Evolutionary conservation across 805 yeast genomes (phyloP).

Genomic region (Starmerella floricola): DNA sequence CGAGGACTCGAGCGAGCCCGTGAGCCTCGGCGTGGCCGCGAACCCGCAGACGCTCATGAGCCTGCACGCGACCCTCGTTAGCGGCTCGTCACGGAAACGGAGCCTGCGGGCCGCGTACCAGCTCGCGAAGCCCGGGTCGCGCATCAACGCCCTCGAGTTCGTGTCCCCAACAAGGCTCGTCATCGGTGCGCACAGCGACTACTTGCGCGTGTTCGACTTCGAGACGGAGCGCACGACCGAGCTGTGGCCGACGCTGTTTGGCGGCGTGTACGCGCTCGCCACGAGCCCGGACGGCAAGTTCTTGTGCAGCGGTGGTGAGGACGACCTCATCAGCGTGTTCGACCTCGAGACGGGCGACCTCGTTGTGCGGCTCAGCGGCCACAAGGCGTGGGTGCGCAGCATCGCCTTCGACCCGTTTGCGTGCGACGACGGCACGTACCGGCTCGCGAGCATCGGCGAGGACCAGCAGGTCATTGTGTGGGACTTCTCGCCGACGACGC

Average conservation of each 20-base stretch:
- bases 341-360: conserved; percentile 27
- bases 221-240: conserved; percentile 37
- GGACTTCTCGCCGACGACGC: conserved; percentile 41
- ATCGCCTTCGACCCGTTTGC: conserved; percentile 36
- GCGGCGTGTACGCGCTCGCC: conserved; percentile 43
- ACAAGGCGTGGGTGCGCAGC: conserved; percentile 40
- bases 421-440: conserved; percentile 28
- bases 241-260: conserved; percentile 51
- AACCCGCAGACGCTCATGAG: neutral
- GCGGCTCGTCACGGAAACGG: neutral
- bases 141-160: conserved; percentile 40
- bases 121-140: conserved; percentile 37
- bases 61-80: neutral
- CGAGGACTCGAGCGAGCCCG: conserved; percentile 32
- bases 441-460: conserved; percentile 45
- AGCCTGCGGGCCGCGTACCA: conserved; percentile 42
- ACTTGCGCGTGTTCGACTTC: conserved; percentile 45
- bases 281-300: conserved; percentile 45
- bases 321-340: conserved; percentile 39
- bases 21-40: neutral
- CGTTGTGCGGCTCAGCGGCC: conserved; percentile 38
- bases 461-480: conserved; percentile 42
- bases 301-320: conserved; percentile 42
- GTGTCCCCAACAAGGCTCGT: conserved; percentile 30
- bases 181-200: conserved; percentile 56